phyloP scores from a whole-genome alignment of 2,329 filamentous ascomycete genomes.

The Mariannaea elegans region DNA sequence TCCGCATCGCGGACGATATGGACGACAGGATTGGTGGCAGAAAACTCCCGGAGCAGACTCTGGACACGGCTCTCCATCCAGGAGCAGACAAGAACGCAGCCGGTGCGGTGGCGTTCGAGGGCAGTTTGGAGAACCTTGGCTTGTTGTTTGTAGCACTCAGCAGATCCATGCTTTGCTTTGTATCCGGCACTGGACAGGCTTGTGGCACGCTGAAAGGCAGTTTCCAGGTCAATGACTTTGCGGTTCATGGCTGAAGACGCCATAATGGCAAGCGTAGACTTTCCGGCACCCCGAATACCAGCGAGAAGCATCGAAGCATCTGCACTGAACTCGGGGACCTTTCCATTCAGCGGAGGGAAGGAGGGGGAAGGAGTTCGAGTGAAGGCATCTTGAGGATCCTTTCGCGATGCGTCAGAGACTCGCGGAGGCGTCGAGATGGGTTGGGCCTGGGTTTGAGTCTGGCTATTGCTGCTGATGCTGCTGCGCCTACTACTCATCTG shows the following conservation, averaged over 20 bases:
- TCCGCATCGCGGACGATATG: slow-evolving; percentile 72
- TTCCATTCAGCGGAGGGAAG: slow-evolving; percentile 35
- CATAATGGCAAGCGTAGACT: slow-evolving; percentile 79
- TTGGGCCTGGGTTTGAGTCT: slow-evolving; percentile 25
- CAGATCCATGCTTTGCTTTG: slow-evolving; percentile 68
- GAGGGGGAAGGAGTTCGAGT: slow-evolving; percentile 39
- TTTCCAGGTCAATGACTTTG: slow-evolving; percentile 74
- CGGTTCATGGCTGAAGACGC: slow-evolving; percentile 75
- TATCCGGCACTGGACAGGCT: slow-evolving; percentile 70
- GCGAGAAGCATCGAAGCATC: slow-evolving; percentile 78
- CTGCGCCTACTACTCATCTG: slow-evolving; percentile 25
- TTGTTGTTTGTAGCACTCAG: slow-evolving; percentile 71
- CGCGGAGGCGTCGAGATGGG: slow-evolving; percentile 13
- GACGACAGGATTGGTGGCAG: slow-evolving; percentile 73
- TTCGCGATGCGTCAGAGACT: slow-evolving; percentile 19
- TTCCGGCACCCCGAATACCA: slow-evolving; percentile 78
- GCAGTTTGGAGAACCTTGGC: slow-evolving; percentile 68
- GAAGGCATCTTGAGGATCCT: slow-evolving; percentile 32
- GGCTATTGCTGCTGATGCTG: slow-evolving; percentile 29
- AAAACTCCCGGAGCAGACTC: slow-evolving; percentile 67
- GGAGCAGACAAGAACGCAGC: slow-evolving; percentile 76
- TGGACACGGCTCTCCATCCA: slow-evolving; percentile 74
- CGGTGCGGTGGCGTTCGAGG: slow-evolving; percentile 65
- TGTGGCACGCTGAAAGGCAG: slow-evolving; percentile 70
- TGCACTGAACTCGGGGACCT: slow-evolving; percentile 56